Evolutionary conservation across 345 rosid genomes (phyloP).

Genomic region (Syzygium grande): DNA sequence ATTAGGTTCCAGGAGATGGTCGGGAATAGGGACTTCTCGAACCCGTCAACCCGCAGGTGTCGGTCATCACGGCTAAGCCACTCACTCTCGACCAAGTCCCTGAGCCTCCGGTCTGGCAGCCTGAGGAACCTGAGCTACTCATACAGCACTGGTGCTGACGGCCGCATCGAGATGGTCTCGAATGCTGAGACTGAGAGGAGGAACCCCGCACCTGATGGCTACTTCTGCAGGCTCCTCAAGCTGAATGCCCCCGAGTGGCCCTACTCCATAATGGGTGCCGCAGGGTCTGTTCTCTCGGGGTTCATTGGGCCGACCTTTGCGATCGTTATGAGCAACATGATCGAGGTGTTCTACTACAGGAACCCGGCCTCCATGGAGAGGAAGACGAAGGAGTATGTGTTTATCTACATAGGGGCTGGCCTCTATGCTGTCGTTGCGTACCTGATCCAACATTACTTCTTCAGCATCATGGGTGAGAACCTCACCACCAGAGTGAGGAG

Average conservation of each 20-base stretch:
- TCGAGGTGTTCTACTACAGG: slow-evolving; percentile 92
- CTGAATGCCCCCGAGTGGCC: slow-evolving; percentile 99
- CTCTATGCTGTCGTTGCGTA: slow-evolving; percentile 93
- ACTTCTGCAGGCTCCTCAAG: slow-evolving; percentile 86
- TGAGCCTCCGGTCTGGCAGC: slow-evolving; percentile 95
- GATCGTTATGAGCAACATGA: slow-evolving; percentile 96
- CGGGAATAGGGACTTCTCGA: slow-evolving; percentile 76
- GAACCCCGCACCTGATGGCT: slow-evolving; percentile 83
- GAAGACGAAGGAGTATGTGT: slow-evolving; percentile 94
- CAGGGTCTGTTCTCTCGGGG: slow-evolving; percentile 90
- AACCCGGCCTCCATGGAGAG: slow-evolving; percentile 87
- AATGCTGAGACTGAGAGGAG: slow-evolving; percentile 92
- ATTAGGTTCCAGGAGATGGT: slow-evolving; percentile 96
- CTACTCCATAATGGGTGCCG: slow-evolving; percentile 93
- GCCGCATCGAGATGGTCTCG: slow-evolving; percentile 94
- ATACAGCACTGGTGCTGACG: slow-evolving; percentile 95
- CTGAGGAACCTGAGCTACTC: slow-evolving; percentile 95
- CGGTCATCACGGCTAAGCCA: slow-evolving; percentile 89
- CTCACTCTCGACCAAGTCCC: slow-evolving; percentile 87
- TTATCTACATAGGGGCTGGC: slow-evolving; percentile 95
- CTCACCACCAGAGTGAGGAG: slow-evolving; percentile 96
- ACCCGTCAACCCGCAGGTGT: slow-evolving; percentile 72
- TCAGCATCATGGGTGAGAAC: slow-evolving; percentile 99
- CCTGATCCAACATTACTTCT: slow-evolving; percentile 97
- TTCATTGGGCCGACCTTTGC: slow-evolving; percentile 97